A percentile compares a stretch with the other conserved stretches of the same genome.
Conservation (phyloP, 805 yeast genomes). For the Wickerhamiella australiensis region DNA sequence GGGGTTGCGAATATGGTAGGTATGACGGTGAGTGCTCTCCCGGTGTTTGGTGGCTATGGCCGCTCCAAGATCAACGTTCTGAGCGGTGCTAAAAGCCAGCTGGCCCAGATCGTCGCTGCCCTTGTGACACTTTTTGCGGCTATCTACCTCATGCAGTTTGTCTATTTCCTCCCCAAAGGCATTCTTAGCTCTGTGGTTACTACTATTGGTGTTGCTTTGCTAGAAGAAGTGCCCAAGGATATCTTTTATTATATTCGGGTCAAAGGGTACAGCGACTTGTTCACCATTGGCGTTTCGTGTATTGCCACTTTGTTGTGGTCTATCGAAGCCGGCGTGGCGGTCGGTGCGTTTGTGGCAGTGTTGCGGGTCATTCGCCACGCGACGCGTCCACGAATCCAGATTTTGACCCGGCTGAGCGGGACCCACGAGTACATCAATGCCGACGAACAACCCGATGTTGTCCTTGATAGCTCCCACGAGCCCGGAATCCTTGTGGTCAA, state of each 20-base stretch:
- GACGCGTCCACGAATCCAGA: conserved; percentile 72
- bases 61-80: conserved; percentile 79
- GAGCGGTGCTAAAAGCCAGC: conserved; percentile 76
- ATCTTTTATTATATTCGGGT: conserved; percentile 58
- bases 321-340: conserved; percentile 76
- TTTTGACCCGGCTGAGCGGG: conserved; percentile 56
- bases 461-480: conserved; percentile 33
- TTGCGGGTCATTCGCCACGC: conserved; percentile 70
- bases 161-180: conserved; percentile 68
- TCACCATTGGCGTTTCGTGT: conserved; percentile 55
- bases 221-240: conserved; percentile 80
- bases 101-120: conserved; percentile 77
- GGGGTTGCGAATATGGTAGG: conserved; percentile 63
- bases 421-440: conserved; percentile 57
- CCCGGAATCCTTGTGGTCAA: conserved; percentile 69
- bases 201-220: conserved; percentile 58
- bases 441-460: conserved; percentile 39
- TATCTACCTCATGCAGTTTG: conserved; percentile 43
- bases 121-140: conserved; percentile 57
- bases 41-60: conserved; percentile 94
- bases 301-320: conserved; percentile 57
- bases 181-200: conserved; percentile 70
- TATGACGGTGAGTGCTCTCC: conserved; percentile 49
- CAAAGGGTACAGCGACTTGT: conserved; percentile 63
- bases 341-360: conserved; percentile 75